Conservation (phyloP, 192 early-diverging fungal genomes). For the Mortierella antarctica region DNA sequence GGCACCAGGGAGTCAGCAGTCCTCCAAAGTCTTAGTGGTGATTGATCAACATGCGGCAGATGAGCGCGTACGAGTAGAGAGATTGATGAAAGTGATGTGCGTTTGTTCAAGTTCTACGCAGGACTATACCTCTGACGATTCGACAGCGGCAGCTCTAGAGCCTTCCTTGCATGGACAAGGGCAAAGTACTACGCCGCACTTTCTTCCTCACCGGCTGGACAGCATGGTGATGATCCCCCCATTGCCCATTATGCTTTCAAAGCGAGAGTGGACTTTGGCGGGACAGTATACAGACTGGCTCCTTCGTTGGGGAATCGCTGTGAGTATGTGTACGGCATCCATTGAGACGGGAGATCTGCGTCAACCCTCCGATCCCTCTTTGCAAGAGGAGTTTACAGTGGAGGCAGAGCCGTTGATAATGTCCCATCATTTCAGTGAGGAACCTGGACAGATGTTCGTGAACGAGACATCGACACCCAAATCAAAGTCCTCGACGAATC, state of each 20-base stretch:
- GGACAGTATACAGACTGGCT: slow-evolving; percentile 36
- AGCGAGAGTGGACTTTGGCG: slow-evolving; percentile 49
- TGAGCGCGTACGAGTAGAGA: slow-evolving; percentile 77
- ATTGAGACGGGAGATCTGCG: neutral
- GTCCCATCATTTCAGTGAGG: slow-evolving; percentile 33
- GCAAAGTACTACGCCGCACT: too few species aligned
- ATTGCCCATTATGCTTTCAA: slow-evolving; percentile 46
- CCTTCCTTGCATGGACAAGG: neutral
- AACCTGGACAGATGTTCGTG: neutral
- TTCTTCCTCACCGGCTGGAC: slow-evolving; percentile 31
- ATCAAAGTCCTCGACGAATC: too few species aligned
- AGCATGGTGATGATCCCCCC: slow-evolving; percentile 58
- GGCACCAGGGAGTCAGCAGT: neutral
- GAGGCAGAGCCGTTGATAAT: slow-evolving; percentile 9
- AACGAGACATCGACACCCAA: slow-evolving; percentile 5
- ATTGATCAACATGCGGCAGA: slow-evolving; percentile 88
- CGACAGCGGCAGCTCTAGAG: neutral
- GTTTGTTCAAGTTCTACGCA: neutral
- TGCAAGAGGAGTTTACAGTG: neutral
- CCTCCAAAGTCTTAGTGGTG: slow-evolving; percentile 55
- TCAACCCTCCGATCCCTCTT: neutral
- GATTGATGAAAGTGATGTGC: slow-evolving; percentile 54
- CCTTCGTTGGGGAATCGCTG: slow-evolving; percentile 59
- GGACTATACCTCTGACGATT: neutral
- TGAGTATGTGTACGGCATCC: slow-evolving; percentile 1